These are phyloP conservation scores for Cryphonectria parasitica DNA, from an alignment of 2,329 filamentous ascomycete genomes.

Conservation along the genomic window DNA sequence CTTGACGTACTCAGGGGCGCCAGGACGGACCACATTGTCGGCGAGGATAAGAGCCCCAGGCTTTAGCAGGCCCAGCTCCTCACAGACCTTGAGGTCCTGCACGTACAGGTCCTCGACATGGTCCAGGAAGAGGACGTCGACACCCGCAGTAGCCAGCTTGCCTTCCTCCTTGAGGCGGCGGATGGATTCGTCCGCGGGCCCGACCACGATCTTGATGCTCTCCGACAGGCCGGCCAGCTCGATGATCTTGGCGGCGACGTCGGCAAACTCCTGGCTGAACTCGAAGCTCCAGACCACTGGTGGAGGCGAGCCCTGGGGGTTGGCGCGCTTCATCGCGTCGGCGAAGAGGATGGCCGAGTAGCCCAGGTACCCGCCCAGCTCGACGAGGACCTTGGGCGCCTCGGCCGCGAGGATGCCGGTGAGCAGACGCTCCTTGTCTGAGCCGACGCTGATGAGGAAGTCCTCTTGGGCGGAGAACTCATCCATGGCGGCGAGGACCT, in stretches of 20 bases:
- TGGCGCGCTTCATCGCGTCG: slow-evolving; percentile 5
- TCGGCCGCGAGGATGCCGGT: slow-evolving; percentile 6
- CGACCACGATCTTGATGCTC: slow-evolving; percentile 7
- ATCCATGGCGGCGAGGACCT: slow-evolving; percentile 11
- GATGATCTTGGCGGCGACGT: slow-evolving; percentile 5
- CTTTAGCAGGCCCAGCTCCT: slow-evolving; percentile 13
- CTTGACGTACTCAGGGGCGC: slow-evolving; percentile 14
- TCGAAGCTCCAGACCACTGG: slow-evolving; percentile 12
- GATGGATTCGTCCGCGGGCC: neutral
- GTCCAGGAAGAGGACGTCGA: slow-evolving; percentile 14
- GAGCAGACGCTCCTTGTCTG: slow-evolving; percentile 13
- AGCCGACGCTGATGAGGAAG: slow-evolving; percentile 13
- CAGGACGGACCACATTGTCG: slow-evolving; percentile 13
- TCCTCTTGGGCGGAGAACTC: slow-evolving; percentile 9
- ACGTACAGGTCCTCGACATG: slow-evolving; percentile 13
- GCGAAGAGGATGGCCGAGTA: slow-evolving; percentile 15
- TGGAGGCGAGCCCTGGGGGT: neutral
- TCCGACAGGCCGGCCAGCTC: slow-evolving; percentile 9
- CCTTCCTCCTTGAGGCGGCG: slow-evolving; percentile 4
- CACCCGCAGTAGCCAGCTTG: neutral
- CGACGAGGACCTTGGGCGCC: slow-evolving; percentile 13
- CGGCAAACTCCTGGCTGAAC: slow-evolving; percentile 3
- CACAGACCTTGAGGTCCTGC: slow-evolving; percentile 10
- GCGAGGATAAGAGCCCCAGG: slow-evolving; percentile 6
- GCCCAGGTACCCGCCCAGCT: slow-evolving; percentile 14